A percentile compares a stretch with the other conserved stretches of the same genome.
These are phyloP conservation scores for Agrocybe pediades DNA, from an alignment of 768 basidiomycete genomes.

Conservation along the genomic window DNA sequence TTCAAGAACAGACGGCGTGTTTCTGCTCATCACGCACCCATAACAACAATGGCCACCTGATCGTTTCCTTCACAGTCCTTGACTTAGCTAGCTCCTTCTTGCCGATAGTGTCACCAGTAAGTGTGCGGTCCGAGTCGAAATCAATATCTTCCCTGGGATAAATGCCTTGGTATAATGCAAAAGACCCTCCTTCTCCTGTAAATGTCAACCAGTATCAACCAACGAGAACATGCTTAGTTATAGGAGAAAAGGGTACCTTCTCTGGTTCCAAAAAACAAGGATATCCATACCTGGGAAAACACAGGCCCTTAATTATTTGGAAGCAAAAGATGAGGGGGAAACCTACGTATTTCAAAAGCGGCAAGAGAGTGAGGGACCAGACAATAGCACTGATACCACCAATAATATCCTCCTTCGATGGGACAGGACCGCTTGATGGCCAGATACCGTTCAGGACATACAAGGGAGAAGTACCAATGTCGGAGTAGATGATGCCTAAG, in stretches of 20 bases:
- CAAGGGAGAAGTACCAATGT: slow-evolving; percentile 60
- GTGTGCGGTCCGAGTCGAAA: slow-evolving; percentile 50
- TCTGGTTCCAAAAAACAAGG: slow-evolving; percentile 36
- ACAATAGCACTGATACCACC: slow-evolving; percentile 65
- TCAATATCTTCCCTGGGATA: slow-evolving; percentile 51
- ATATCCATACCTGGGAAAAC: slow-evolving; percentile 47
- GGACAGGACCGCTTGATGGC: slow-evolving; percentile 46
- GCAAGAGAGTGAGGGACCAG: slow-evolving; percentile 63
- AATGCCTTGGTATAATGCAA: slow-evolving; percentile 63
- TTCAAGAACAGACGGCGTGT: background rate
- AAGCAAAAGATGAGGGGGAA: background rate
- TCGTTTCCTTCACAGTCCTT: slow-evolving; percentile 27
- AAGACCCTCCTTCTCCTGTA: slow-evolving; percentile 68
- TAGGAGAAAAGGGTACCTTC: slow-evolving; percentile 39
- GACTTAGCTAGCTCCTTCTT: slow-evolving; percentile 11
- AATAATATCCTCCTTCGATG: slow-evolving; percentile 60
- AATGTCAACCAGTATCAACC: background rate
- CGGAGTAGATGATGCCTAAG: slow-evolving; percentile 50
- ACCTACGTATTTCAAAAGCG: slow-evolving; percentile 64
- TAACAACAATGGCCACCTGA: slow-evolving; percentile 53
- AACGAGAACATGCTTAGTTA: slow-evolving; percentile 6
- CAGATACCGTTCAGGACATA: slow-evolving; percentile 71
- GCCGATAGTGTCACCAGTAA: slow-evolving; percentile 45
- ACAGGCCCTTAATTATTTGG: background rate
- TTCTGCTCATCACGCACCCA: slow-evolving; percentile 51